A percentile compares a stretch with the other conserved stretches of the same genome.
Conservation (phyloP, 495 filamentous ascomycete genomes). For the Evansstolkia leycettana region DNA sequence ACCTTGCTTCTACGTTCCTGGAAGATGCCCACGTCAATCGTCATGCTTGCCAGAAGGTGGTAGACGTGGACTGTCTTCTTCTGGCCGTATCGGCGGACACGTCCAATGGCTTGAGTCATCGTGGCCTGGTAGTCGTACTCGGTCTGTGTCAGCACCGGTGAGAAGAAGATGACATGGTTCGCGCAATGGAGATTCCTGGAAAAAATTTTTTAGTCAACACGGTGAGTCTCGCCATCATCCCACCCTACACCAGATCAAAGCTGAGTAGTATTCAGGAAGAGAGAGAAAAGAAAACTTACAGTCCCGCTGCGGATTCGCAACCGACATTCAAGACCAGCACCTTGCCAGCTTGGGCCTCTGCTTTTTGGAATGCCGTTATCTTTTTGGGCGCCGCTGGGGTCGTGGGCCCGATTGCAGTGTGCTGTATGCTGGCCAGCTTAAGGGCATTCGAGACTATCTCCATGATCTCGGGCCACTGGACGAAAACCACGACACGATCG, state of each 20-base stretch:
- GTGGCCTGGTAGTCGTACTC: constrained; percentile 45
- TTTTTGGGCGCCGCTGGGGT: constrained; percentile 13
- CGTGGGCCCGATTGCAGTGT: constrained; percentile 17
- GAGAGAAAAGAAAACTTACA: constrained; percentile 32
- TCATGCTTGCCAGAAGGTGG: constrained; percentile 48
- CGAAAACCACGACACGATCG: constrained; percentile 41
- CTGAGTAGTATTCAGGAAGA: neutral
- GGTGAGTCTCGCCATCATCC: neutral
- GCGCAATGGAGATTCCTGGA: constrained; percentile 59
- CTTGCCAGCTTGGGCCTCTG: constrained; percentile 19
- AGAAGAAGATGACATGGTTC: constrained; percentile 67
- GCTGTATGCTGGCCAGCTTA: constrained; percentile 14
- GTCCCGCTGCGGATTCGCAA: constrained; percentile 52
- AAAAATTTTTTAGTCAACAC: constrained; percentile 3
- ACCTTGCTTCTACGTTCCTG: constrained; percentile 26
- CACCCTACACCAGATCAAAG: no score
- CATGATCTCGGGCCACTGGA: constrained; percentile 36
- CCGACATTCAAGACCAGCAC: constrained; percentile 57
- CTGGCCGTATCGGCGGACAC: constrained; percentile 57
- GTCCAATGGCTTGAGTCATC: constrained; percentile 63
- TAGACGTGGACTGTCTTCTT: constrained; percentile 54
- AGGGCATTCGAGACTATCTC: constrained; percentile 19
- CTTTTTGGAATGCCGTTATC: constrained; percentile 34
- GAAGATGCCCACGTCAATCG: constrained; percentile 60
- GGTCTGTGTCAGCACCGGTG: constrained; percentile 41